Evolutionary conservation across 805 yeast species (phyloP).

Genomic region (Pichia scutulata): DNA sequence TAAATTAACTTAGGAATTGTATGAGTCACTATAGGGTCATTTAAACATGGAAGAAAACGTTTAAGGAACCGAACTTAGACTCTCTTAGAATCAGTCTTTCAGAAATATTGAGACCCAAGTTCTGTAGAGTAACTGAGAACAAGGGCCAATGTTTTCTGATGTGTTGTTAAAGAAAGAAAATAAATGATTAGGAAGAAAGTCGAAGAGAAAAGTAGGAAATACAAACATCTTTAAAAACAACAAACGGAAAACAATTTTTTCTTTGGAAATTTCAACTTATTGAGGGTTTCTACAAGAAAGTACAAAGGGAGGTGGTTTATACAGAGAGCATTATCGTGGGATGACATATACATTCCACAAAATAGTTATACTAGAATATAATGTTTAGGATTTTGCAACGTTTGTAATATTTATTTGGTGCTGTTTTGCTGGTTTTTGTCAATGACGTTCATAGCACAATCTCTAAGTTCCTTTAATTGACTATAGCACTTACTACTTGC

Average conservation of each 20-base stretch:
- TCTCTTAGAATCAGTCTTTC: conserved; percentile 2
- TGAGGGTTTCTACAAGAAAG: background rate
- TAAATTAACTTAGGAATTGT: background rate
- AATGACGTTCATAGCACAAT: conserved; percentile 32
- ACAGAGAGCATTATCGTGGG: background rate
- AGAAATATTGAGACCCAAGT: conserved; percentile 10
- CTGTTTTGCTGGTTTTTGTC: background rate
- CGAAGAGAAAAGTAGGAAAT: background rate
- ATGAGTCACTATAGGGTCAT: conserved; percentile 9
- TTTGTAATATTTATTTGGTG: background rate
- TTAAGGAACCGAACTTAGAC: conserved; percentile 10
- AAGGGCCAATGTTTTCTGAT: conserved; percentile 11
- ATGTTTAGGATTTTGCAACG: background rate
- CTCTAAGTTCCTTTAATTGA: conserved; percentile 48
- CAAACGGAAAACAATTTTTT: too few species aligned
- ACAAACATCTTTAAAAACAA: background rate
- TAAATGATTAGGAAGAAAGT: background rate
- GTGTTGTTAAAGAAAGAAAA: conserved; percentile 4
- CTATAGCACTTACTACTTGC: conserved; percentile 43
- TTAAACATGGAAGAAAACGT: conserved; percentile 4
- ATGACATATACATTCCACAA: background rate
- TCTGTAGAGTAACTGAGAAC: background rate
- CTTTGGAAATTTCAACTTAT: background rate
- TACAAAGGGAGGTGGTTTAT: too few species aligned
- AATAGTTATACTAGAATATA: background rate